phyloP scores from a whole-genome alignment of 2,329 filamentous ascomycete genomes.

The Bipolaris gigantea region DNA sequence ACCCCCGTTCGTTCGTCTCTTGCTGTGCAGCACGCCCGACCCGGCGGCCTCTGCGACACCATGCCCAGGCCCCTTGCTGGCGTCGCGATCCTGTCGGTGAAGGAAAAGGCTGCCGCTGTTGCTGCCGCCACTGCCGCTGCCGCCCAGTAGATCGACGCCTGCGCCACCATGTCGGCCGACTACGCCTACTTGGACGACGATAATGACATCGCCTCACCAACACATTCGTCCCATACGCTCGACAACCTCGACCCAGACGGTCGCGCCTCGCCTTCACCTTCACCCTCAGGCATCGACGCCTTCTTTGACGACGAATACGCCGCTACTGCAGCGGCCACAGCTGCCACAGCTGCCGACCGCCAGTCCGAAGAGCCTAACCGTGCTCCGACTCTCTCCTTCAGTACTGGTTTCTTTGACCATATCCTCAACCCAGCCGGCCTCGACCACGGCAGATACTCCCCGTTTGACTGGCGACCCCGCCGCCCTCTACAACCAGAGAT shows the following conservation, averaged over 20 bases:
- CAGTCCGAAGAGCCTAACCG: constrained; percentile 20
- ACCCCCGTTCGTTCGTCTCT: background rate
- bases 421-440: constrained; percentile 33
- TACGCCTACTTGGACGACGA: constrained; percentile 1
- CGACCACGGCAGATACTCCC: constrained; percentile 18
- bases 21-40: constrained; percentile 9
- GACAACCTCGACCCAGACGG: background rate
- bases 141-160: background rate
- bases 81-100: background rate
- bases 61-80: constrained; percentile 1
- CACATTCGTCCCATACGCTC: constrained; percentile 7
- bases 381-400: constrained; percentile 19
- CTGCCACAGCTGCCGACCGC: background rate
- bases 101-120: background rate
- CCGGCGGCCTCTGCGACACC: constrained; percentile 1
- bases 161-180: constrained; percentile 26
- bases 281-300: constrained; percentile 1
- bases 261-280: constrained; percentile 2
- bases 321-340: background rate
- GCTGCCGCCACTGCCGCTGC: background rate
- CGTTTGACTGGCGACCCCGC: constrained; percentile 14
- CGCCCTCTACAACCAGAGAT: constrained; percentile 9
- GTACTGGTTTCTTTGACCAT: constrained; percentile 32
- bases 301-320: constrained; percentile 8
- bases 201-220: constrained; percentile 4